These are phyloP conservation scores for Coniochaeta sp. DNA, from an alignment of 2,329 filamentous ascomycete genomes.

Conservation along the genomic window DNA sequence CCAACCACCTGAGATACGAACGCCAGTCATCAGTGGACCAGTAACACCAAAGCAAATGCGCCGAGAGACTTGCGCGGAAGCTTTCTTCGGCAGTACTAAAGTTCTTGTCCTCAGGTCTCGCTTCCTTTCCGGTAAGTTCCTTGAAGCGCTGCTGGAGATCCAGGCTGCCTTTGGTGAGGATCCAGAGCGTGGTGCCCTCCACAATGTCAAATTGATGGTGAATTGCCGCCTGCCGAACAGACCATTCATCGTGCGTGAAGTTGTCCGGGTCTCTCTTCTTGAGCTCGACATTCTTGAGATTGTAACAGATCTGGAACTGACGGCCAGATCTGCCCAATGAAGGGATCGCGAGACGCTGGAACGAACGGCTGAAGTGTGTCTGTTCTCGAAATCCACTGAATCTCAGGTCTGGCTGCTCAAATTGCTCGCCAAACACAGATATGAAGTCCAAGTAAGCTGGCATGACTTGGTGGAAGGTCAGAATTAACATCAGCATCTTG, in stretches of 20 bases:
- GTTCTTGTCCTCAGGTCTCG: conserved; percentile 20
- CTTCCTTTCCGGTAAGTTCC: conserved; percentile 21
- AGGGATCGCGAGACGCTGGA: conserved; percentile 9
- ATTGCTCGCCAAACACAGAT: conserved; percentile 25
- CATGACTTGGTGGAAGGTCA: conserved; percentile 30
- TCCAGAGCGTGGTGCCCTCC: conserved; percentile 28
- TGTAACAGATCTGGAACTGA: conserved; percentile 21
- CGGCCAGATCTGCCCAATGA: conserved; percentile 23
- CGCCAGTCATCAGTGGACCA: conserved; percentile 36
- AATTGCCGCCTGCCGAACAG: conserved; percentile 27
- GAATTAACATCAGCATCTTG: conserved; percentile 14
- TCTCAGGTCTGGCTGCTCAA: conserved; percentile 19
- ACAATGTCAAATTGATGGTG: conserved; percentile 32
- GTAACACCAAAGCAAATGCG: conserved; percentile 28
- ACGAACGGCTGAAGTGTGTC: conserved; percentile 12
- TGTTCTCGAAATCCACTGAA: conserved; percentile 29
- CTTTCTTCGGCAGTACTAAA: conserved; percentile 22
- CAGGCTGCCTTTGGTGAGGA: conserved; percentile 26
- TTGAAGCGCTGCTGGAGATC: conserved; percentile 20
- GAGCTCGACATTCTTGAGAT: conserved; percentile 1
- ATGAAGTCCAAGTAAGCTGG: conserved; percentile 30
- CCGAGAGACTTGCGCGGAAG: conserved; percentile 26
- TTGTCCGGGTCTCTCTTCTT: background rate
- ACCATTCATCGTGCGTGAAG: conserved; percentile 18
- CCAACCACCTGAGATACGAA: conserved; percentile 30